A percentile compares a stretch with the other conserved stretches of the same genome.
These are phyloP conservation scores for Boechera stricta DNA, from an alignment of 345 rosid genomes.

Conservation along the genomic window DNA sequence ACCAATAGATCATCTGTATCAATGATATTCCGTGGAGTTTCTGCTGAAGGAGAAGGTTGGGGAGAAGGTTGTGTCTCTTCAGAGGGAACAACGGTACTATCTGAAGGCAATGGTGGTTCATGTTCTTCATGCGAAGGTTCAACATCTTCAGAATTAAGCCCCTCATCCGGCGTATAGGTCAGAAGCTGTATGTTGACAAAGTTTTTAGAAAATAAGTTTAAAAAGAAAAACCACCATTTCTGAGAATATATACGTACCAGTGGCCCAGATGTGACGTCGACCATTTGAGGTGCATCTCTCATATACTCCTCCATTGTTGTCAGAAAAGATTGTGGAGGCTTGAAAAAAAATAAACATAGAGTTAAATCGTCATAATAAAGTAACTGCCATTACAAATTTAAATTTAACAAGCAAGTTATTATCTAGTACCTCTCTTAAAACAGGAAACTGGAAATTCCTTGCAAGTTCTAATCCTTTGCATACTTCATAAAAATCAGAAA, in stretches of 20 bases:
- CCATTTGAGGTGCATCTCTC: slow-evolving; percentile 47
- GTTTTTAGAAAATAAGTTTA: slow-evolving; percentile 3
- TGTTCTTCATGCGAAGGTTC: slow-evolving; percentile 59
- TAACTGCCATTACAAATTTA: neutral
- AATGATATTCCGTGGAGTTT: slow-evolving; percentile 59
- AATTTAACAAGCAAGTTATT: slow-evolving; percentile 18
- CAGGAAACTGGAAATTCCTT: slow-evolving; percentile 89
- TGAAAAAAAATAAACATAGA: slow-evolving; percentile 35
- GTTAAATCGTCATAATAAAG: neutral
- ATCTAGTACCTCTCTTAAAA: slow-evolving; percentile 71
- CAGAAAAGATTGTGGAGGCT: slow-evolving; percentile 87
- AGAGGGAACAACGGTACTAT: slow-evolving; percentile 48
- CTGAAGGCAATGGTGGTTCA: slow-evolving; percentile 58
- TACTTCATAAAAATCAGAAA: slow-evolving; percentile 80
- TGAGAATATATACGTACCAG: slow-evolving; percentile 59
- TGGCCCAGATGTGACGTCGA: slow-evolving; percentile 54
- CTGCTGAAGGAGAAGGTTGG: slow-evolving; percentile 48
- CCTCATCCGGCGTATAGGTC: slow-evolving; percentile 80
- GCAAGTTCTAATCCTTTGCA: slow-evolving; percentile 93
- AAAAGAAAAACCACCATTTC: neutral
- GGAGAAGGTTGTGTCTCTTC: slow-evolving; percentile 56
- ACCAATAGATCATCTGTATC: slow-evolving; percentile 92
- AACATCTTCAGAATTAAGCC: slow-evolving; percentile 54
- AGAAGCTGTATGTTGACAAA: slow-evolving; percentile 61
- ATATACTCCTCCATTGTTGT: slow-evolving; percentile 49